Evolutionary conservation across 805 yeast species (phyloP).

Genomic region (Huiozyma naganishii): DNA sequence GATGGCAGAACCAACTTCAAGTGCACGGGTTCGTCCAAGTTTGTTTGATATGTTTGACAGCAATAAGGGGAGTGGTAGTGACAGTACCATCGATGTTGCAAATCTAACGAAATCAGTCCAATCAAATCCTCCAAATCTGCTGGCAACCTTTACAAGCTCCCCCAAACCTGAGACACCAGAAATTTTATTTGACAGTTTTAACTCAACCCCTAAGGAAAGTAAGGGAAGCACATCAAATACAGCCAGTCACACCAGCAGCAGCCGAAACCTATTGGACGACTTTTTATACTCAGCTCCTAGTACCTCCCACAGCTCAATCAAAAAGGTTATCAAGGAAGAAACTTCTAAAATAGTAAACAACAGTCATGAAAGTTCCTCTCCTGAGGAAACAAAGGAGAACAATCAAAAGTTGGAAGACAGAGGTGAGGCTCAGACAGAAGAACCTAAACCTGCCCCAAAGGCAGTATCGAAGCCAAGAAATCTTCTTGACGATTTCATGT

Average conservation of each 20-base stretch:
- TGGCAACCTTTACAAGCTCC: slow-evolving; percentile 1
- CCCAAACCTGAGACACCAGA: slow-evolving; percentile 2
- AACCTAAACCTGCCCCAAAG: neutral
- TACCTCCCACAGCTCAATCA: too few relatives aligned
- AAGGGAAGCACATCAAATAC: too few relatives aligned
- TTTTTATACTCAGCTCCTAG: too few relatives aligned
- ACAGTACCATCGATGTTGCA: neutral
- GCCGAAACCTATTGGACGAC: too few relatives aligned
- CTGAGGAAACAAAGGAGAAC: neutral
- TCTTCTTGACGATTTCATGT: slow-evolving; percentile 27
- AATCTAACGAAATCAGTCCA: neutral
- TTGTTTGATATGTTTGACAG: slow-evolving; percentile 21
- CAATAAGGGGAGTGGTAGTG: neutral
- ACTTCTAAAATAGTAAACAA: neutral
- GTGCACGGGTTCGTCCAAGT: slow-evolving; percentile 17
- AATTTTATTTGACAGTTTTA: slow-evolving; percentile 13
- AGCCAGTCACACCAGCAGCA: too few relatives aligned
- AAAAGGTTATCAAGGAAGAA: neutral
- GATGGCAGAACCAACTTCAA: slow-evolving; percentile 13
- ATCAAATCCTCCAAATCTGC: neutral
- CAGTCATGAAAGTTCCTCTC: neutral
- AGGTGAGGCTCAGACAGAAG: neutral
- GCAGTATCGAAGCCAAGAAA: slow-evolving; percentile 13
- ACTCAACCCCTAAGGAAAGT: neutral
- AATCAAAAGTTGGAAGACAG: neutral